Percentiles rank a stretch among this genome's conserved stretches.
Conservation (phyloP, 768 basidiomycete genomes). For the Xerocomellus chrysenteron region DNA sequence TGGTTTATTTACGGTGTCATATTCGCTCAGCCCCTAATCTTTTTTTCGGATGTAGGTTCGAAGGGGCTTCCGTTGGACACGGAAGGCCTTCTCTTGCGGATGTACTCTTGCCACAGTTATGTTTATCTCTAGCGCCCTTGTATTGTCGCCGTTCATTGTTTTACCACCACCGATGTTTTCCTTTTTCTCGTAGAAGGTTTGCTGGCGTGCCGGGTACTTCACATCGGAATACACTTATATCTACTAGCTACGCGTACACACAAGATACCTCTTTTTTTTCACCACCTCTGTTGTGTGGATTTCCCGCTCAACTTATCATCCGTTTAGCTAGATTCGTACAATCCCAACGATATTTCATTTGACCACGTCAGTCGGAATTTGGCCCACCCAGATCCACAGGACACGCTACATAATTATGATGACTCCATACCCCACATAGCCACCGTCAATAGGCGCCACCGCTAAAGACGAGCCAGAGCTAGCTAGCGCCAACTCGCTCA, state of each 20-base stretch:
- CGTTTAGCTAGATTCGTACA: neutral
- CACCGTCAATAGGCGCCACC: neutral
- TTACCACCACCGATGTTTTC: neutral
- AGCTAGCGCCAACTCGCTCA: neutral
- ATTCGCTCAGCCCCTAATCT: neutral
- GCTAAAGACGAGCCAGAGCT: constrained; percentile 7
- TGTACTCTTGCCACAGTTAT: neutral
- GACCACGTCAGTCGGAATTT: neutral
- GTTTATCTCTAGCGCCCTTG: neutral
- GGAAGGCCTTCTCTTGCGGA: neutral
- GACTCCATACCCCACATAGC: neutral
- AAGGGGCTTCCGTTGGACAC: neutral
- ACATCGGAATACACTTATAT: neutral
- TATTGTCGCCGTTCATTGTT: neutral
- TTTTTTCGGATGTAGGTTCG: neutral
- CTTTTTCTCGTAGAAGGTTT: constrained; percentile 1
- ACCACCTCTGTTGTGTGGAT: neutral
- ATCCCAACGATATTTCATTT: neutral
- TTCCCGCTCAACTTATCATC: neutral
- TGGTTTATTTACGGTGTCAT: neutral
- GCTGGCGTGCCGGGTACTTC: constrained; percentile 5
- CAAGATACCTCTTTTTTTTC: neutral
- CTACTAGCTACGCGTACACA: neutral
- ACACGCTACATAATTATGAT: neutral
- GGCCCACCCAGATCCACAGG: neutral